phyloP scores from a whole-genome alignment of 345 rosid genomes.

The Triadica sebifera region DNA sequence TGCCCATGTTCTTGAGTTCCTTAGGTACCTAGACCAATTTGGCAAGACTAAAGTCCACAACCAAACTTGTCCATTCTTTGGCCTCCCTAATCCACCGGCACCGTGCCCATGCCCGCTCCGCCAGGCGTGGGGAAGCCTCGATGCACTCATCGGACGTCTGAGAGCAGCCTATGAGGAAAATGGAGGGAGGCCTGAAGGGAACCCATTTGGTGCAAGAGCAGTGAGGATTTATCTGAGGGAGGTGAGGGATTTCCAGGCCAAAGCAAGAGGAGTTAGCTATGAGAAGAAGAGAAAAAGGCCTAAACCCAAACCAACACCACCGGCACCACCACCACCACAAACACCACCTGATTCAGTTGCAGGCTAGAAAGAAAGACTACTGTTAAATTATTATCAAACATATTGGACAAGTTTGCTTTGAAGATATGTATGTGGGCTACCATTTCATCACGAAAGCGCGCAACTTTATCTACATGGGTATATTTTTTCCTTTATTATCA shows the following conservation, averaged over 20 bases:
- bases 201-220: constrained; percentile 86
- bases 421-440: constrained; percentile 5
- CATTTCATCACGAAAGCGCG: neutral
- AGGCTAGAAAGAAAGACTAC: constrained; percentile 2
- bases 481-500: neutral
- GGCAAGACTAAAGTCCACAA: constrained; percentile 79
- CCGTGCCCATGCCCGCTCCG: constrained; percentile 91
- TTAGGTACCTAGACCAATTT: constrained; percentile 68
- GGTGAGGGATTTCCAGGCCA: constrained; percentile 90
- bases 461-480: constrained; percentile 11
- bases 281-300: constrained; percentile 81
- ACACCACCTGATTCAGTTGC: constrained; percentile 13
- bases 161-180: constrained; percentile 94
- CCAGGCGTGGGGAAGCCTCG: constrained; percentile 98
- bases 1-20: constrained; percentile 83
- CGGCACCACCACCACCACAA: neutral
- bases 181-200: constrained; percentile 78
- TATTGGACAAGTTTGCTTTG: neutral
- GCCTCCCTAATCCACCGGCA: constrained; percentile 80
- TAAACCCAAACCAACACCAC: constrained; percentile 26
- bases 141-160: constrained; percentile 93
- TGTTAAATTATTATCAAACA: too few species aligned
- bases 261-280: constrained; percentile 90
- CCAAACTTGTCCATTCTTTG: constrained; percentile 85
- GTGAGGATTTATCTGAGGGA: constrained; percentile 81